These are phyloP conservation scores for Claviceps sp. DNA, from an alignment of 2,329 filamentous ascomycete species.

Conservation along the genomic window DNA sequence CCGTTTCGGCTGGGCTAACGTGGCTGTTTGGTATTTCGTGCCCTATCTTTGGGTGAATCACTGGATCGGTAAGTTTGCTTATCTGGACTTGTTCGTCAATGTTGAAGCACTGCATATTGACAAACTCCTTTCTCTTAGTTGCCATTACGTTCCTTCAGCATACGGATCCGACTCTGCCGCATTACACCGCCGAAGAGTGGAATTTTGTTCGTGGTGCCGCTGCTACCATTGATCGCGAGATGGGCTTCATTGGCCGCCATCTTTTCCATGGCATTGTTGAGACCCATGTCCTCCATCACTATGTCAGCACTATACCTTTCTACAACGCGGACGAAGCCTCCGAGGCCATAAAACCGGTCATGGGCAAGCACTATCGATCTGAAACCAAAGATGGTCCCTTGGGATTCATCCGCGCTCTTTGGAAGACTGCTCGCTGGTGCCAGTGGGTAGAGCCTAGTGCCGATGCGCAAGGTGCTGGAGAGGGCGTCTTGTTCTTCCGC, in stretches of 20 bases:
- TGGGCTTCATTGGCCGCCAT: constrained; percentile 85
- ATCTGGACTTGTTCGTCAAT: neutral
- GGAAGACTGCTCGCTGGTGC: constrained; percentile 70
- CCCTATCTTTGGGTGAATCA: constrained; percentile 98
- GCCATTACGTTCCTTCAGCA: constrained; percentile 97
- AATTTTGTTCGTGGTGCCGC: constrained; percentile 88
- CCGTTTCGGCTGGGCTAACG: constrained; percentile 72
- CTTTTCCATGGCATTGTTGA: constrained; percentile 94
- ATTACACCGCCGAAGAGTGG: constrained; percentile 80
- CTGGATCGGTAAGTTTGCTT: constrained; percentile 70
- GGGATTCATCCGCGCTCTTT: constrained; percentile 79
- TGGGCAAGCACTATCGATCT: constrained; percentile 89
- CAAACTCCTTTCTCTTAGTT: constrained; percentile 39
- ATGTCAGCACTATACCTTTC: constrained; percentile 90
- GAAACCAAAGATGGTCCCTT: constrained; percentile 62
- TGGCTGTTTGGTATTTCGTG: constrained; percentile 87
- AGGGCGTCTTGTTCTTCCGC: constrained; percentile 85
- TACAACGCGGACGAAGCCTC: constrained; percentile 91
- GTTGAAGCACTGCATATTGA: neutral
- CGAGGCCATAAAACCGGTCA: constrained; percentile 86
- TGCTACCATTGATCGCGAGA: constrained; percentile 92
- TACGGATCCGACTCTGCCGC: constrained; percentile 85
- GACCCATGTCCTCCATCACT: constrained; percentile 96
- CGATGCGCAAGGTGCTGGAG: constrained; percentile 64
- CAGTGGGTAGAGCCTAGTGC: constrained; percentile 94